These are phyloP conservation scores for Umbelopsis sp. DNA, from an alignment of 192 early-diverging fungal genomes.

Conservation along the genomic window DNA sequence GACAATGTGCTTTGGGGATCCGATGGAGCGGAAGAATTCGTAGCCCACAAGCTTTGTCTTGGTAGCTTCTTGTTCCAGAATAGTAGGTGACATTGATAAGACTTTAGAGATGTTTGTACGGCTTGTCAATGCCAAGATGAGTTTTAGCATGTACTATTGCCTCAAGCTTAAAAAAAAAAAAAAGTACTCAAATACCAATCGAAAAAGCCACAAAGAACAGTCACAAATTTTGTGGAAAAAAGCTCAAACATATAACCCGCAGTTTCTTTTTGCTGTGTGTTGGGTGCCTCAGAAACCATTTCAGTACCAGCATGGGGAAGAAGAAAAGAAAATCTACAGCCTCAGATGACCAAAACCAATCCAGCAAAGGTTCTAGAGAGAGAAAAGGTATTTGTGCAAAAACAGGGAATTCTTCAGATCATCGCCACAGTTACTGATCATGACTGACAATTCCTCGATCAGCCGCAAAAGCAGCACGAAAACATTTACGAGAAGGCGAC, in stretches of 20 bases:
- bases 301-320: constrained; percentile 2
- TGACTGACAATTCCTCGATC: too few relatives aligned
- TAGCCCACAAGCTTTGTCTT: constrained; percentile 68
- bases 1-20: constrained; percentile 77
- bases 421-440: too few relatives aligned
- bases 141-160: constrained; percentile 11
- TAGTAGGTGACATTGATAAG: not conserved
- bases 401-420: too few relatives aligned
- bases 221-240: not conserved
- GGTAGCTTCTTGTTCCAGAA: not conserved
- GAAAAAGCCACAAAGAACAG: not conserved
- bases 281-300: not conserved
- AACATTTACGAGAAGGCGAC: constrained; percentile 1
- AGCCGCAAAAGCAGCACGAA: too few relatives aligned
- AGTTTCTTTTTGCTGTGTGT: not conserved
- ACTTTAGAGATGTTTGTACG: not conserved
- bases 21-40: constrained; percentile 78
- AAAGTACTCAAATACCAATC: not conserved
- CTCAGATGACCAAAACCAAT: too few relatives aligned
- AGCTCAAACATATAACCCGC: not conserved
- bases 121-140: constrained; percentile 8
- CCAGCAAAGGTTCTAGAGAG: too few relatives aligned
- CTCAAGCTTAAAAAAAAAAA: constrained; percentile 1
- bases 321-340: not conserved
- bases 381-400: too few relatives aligned